Percentiles rank a stretch among this genome's conserved stretches.
phyloP scores from a whole-genome alignment of 495 filamentous ascomycete genomes.

The Cladorrhinum samala region DNA sequence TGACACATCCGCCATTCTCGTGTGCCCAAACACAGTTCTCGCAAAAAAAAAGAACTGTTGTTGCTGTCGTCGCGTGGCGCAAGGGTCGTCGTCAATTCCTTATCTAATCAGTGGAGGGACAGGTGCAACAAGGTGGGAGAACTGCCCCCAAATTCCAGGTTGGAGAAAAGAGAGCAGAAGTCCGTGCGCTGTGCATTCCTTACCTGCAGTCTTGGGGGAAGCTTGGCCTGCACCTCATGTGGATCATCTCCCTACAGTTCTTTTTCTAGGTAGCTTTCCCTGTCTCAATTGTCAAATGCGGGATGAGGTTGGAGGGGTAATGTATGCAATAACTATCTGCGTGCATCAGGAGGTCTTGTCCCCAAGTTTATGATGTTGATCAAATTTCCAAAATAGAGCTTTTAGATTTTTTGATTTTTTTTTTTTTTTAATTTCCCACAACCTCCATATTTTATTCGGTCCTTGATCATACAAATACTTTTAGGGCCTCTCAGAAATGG shows the following conservation, averaged over 20 bases:
- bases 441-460: no score
- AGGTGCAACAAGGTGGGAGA: background rate
- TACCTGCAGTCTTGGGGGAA: background rate
- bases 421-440: no score
- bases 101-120: background rate
- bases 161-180: background rate
- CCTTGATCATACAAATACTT: no score
- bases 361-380: no score
- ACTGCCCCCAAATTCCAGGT: background rate
- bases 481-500: slow-evolving; percentile 4
- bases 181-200: no score
- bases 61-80: background rate
- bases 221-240: background rate
- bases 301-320: background rate
- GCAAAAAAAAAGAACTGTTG: background rate
- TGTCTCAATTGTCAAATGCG: background rate
- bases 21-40: background rate
- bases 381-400: no score
- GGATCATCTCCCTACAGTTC: background rate
- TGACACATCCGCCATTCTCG: slow-evolving; percentile 18
- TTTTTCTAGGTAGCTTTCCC: no score
- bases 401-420: no score
- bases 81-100: background rate
- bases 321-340: no score
- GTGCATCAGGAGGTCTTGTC: no score